Conservation (phyloP, 176 grass and related monocot species). For the Canna indica region DNA sequence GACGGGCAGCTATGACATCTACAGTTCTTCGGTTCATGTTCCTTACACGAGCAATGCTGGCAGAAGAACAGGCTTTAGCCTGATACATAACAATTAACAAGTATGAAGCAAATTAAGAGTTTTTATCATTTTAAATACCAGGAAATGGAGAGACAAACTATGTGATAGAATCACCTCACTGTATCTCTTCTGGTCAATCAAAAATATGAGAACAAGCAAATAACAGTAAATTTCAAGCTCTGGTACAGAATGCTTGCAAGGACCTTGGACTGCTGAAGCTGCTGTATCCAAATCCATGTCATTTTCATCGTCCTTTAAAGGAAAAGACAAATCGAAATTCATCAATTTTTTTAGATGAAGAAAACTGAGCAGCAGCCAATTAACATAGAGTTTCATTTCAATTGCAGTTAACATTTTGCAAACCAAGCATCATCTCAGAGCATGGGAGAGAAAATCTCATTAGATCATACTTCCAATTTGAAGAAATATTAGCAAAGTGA, state of each 20-base stretch:
- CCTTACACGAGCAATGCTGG: slow-evolving; percentile 64
- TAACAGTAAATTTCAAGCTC: slow-evolving; percentile 90
- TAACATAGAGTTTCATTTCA: not conserved
- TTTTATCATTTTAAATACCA: not conserved
- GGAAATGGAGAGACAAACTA: not conserved
- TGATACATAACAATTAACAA: slow-evolving; percentile 17
- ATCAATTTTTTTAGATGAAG: too few species aligned
- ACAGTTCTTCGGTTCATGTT: slow-evolving; percentile 85
- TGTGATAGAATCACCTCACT: slow-evolving; percentile 31
- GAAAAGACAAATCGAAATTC: too few species aligned
- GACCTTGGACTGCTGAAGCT: slow-evolving; percentile 31
- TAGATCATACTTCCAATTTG: not conserved
- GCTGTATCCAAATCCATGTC: slow-evolving; percentile 68
- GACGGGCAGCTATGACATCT: slow-evolving; percentile 60
- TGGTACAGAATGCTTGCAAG: slow-evolving; percentile 44
- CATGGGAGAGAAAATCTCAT: not conserved
- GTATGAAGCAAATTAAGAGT: not conserved
- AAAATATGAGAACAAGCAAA: slow-evolving; percentile 69
- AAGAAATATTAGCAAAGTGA: not conserved
- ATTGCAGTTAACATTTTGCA: not conserved
- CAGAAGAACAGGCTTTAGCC: slow-evolving; percentile 66
- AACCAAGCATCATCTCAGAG: not conserved
- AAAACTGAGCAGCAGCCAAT: not conserved
- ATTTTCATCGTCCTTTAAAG: slow-evolving; percentile 49
- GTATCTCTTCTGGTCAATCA: slow-evolving; percentile 67